A percentile compares a stretch with the other conserved stretches of the same genome.
Evolutionary conservation across 139 green algal genomes (phyloP).

Genomic region (Zygnema cylindricum): DNA sequence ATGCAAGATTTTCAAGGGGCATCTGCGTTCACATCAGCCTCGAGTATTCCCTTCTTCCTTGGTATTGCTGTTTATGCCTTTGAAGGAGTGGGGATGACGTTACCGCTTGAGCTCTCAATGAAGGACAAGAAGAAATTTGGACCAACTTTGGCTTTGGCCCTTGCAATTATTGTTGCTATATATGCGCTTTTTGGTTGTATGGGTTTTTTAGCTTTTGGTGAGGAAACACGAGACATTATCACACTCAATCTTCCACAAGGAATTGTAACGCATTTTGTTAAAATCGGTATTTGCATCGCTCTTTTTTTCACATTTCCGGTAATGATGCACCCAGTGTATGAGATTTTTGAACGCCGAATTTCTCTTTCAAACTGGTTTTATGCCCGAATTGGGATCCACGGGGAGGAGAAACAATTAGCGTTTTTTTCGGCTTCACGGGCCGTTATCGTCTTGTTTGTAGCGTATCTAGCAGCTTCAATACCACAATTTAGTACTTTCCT

Average conservation of each 20-base stretch:
- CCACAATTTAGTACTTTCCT: constrained; percentile 42
- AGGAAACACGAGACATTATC: constrained; percentile 67
- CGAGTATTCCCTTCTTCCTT: constrained; percentile 66
- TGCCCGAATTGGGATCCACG: not conserved
- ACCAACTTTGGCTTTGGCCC: constrained; percentile 40
- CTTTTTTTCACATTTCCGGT: constrained; percentile 73
- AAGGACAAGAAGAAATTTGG: constrained; percentile 60
- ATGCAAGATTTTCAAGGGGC: constrained; percentile 2
- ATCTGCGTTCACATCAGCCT: constrained; percentile 6
- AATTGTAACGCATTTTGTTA: constrained; percentile 62
- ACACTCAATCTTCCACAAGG: constrained; percentile 68
- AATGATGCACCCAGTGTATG: constrained; percentile 70
- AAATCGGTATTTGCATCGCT: constrained; percentile 63
- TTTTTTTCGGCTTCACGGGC: not conserved
- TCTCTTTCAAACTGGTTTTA: constrained; percentile 3
- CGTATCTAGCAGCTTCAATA: not conserved
- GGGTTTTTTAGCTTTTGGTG: constrained; percentile 61
- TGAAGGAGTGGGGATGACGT: constrained; percentile 71
- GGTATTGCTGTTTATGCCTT: constrained; percentile 72
- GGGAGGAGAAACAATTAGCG: not conserved
- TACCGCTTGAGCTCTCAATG: constrained; percentile 68
- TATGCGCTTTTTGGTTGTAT: constrained; percentile 62
- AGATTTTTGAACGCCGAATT: constrained; percentile 15
- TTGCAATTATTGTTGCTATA: constrained; percentile 60
- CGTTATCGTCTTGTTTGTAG: constrained; percentile 13